Conservation (phyloP, 2,329 filamentous ascomycete genomes). For the Ophiosphaerella korrae region DNA sequence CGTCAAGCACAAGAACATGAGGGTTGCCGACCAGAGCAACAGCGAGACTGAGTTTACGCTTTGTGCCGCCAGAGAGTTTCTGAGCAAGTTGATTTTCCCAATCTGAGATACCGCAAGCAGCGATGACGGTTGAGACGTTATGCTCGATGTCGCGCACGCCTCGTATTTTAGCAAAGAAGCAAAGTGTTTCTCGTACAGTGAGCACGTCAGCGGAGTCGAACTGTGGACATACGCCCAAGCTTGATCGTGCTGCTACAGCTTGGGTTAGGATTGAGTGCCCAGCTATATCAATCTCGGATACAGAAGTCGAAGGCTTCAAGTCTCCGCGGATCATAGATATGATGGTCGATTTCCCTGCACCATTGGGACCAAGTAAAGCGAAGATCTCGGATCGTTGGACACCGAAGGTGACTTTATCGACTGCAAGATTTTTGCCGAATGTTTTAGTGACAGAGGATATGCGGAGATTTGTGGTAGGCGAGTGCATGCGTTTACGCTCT, state of each 20-base stretch:
- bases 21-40: constrained; percentile 93
- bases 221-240: constrained; percentile 84
- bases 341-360: constrained; percentile 86
- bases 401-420: constrained; percentile 83
- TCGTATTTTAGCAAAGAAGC: constrained; percentile 82
- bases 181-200: constrained; percentile 82
- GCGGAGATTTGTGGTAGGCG: constrained; percentile 73
- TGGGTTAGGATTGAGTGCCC: constrained; percentile 68
- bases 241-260: constrained; percentile 69
- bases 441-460: constrained; percentile 77
- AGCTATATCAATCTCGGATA: constrained; percentile 78
- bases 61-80: constrained; percentile 84
- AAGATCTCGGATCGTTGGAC: constrained; percentile 81
- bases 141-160: constrained; percentile 75
- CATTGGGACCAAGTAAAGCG: constrained; percentile 85
- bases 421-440: constrained; percentile 67
- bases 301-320: constrained; percentile 67
- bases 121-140: constrained; percentile 76
- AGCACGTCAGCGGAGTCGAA: constrained; percentile 79
- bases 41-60: constrained; percentile 84
- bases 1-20: constrained; percentile 84
- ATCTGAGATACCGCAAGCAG: constrained; percentile 73
- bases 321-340: constrained; percentile 87
- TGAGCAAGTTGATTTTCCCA: constrained; percentile 76
- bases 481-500: constrained; percentile 66